phyloP scores from a whole-genome alignment of 352 stramenopile genomes.

The Plasmopara halstedii region DNA sequence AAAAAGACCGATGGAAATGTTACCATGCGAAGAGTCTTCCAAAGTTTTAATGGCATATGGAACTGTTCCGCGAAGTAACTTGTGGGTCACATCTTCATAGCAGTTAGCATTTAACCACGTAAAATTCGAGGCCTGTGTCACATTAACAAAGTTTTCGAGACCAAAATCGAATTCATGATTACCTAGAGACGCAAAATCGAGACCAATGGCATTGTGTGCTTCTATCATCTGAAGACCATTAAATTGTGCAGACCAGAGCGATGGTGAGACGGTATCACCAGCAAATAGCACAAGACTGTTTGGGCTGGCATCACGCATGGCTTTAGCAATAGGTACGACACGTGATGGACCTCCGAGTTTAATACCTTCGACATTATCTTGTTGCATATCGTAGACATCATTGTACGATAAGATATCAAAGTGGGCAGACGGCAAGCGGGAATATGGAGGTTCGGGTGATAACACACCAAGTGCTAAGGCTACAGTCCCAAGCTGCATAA shows the following conservation, averaged over 20 bases:
- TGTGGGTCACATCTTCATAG: conserved; percentile 36
- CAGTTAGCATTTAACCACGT: conserved; percentile 72
- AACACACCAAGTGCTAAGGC: not conserved
- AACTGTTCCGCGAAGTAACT: conserved; percentile 47
- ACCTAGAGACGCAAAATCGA: conserved; percentile 66
- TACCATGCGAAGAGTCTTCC: conserved; percentile 26
- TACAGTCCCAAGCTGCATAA: not conserved
- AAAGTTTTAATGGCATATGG: conserved; percentile 45
- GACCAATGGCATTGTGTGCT: conserved; percentile 62
- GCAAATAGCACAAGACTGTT: conserved; percentile 75
- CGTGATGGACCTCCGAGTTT: conserved; percentile 66
- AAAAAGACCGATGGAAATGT: conserved; percentile 56
- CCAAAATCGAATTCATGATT: conserved; percentile 83
- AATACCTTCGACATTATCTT: conserved; percentile 51
- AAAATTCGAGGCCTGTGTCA: conserved; percentile 47
- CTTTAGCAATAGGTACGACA: conserved; percentile 54
- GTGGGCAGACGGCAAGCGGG: conserved; percentile 36
- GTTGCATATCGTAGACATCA: conserved; percentile 75
- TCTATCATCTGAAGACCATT: conserved; percentile 74
- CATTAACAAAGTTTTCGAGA: conserved; percentile 68
- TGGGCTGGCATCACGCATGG: conserved; percentile 44
- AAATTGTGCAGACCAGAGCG: conserved; percentile 76
- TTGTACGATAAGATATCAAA: conserved; percentile 72
- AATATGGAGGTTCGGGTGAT: too few relatives aligned
- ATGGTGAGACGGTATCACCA: conserved; percentile 74